Conservation (phyloP, 306 rosid species). For the Rosa persica region DNA sequence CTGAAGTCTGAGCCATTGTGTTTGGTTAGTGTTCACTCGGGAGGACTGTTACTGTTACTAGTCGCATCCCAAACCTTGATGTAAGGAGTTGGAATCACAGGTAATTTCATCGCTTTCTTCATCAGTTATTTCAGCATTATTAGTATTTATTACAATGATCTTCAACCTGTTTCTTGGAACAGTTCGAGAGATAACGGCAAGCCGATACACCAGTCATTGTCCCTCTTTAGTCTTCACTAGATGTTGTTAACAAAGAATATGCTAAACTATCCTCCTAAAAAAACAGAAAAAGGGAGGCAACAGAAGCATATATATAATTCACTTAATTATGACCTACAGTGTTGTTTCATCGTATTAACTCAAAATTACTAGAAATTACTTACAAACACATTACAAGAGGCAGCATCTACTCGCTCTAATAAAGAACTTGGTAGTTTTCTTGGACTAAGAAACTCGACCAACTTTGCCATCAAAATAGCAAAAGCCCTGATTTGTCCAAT, state of each 20-base stretch:
- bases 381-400: neutral
- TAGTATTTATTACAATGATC: neutral
- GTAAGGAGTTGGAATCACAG: too few relatives aligned
- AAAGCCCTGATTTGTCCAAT: neutral
- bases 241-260: neutral
- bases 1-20: too few relatives aligned
- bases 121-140: too few relatives aligned
- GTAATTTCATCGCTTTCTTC: too few relatives aligned
- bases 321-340: neutral
- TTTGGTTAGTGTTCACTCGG: too few relatives aligned
- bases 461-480: conserved; percentile 1
- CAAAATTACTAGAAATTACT: neutral
- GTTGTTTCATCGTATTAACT: neutral
- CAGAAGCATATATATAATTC: neutral
- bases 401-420: neutral
- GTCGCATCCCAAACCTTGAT: too few relatives aligned
- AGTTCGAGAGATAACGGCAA: neutral
- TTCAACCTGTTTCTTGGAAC: neutral
- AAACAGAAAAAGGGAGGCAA: neutral
- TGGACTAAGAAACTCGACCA: neutral
- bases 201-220: neutral
- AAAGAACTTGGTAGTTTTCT: neutral
- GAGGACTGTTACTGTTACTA: too few relatives aligned
- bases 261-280: neutral
- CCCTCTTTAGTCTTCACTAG: neutral